Evolutionary conservation across 2,329 filamentous ascomycete species (phyloP), one percentile per base, ranked within the genome.

Genomic region (Paecilomyces variotii): DNA sequence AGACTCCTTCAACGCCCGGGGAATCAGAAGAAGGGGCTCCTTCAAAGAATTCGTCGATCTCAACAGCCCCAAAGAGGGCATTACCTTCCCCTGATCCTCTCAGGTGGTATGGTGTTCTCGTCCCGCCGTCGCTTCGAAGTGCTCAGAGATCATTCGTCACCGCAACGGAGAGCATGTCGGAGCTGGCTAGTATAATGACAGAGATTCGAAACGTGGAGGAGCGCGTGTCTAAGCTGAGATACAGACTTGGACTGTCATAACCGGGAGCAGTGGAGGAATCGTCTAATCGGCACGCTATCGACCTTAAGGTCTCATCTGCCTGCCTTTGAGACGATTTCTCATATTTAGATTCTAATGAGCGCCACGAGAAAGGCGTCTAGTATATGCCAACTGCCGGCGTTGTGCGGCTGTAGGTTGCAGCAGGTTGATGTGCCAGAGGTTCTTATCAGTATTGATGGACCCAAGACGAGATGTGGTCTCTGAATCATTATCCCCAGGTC

Each of bases 41-140:
- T 32, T 14, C 12, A 54, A 54, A 19, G 39, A 45, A 6, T 6
- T 53, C 60, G 27, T 34, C 57, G 59, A 56, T 61, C 52, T 54
- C 61, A 57, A 62, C 62, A 59, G 57, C 59, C 60, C 61, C 57
- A 59, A 65, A 67, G 57, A 68, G 67, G 62, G 66, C 65, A 28
- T 59, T 67, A 59, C 67, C 64, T 52, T 70, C 71, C 24, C 66
- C 67, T 54, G 74, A 81, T 59, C 79, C 79, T 6, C 63, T 81
- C 26, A 70, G 71, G 25, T 80, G 78, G 78, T 81, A 79, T 63
- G 79, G 79, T 4, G 76, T 81, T 49, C 67, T 81, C 11, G 73
- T 78, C 19, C 76, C 79, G 2, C 69, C 70, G 9, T 70, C 76
- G 26, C 69, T 81, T 35, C 76, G 76, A 57, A 70, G 60, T 39